Percentiles rank a stretch among this genome's conserved stretches.
phyloP scores from a whole-genome alignment of 139 green algal species.

The Micractinium sp. region DNA sequence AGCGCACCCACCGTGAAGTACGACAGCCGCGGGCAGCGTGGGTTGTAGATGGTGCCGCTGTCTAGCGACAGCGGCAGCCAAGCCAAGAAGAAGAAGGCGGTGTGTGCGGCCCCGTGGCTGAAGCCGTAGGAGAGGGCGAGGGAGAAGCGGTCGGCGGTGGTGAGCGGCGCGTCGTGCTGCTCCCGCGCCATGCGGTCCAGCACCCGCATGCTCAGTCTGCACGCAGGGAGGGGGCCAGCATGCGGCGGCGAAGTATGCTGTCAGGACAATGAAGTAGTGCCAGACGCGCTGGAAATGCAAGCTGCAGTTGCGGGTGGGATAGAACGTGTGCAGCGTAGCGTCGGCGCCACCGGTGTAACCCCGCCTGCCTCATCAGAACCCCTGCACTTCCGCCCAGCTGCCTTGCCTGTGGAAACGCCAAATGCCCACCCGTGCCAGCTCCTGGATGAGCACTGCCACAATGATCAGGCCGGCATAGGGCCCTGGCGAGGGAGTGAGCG shows the following conservation, averaged over 20 bases:
- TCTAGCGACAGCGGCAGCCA: conserved; percentile 53
- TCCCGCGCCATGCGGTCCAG: conserved; percentile 41
- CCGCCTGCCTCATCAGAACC: too few species aligned
- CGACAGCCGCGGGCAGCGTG: conserved; percentile 47
- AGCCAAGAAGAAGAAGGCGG: conserved; percentile 45
- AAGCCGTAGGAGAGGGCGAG: conserved; percentile 58
- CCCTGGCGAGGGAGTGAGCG: conserved; percentile 24
- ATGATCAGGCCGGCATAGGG: conserved; percentile 37
- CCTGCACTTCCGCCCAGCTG: not conserved
- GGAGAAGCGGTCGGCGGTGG: conserved; percentile 35
- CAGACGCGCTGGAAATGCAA: not conserved
- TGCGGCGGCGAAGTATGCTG: too few species aligned
- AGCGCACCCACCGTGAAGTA: conserved; percentile 43
- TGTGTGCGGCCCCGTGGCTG: conserved; percentile 47
- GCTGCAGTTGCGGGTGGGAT: not conserved
- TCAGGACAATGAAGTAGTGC: too few species aligned
- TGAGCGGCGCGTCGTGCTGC: conserved; percentile 23
- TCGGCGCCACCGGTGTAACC: not conserved
- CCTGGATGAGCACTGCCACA: conserved; percentile 54
- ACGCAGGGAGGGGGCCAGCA: not conserved
- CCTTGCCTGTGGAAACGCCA: conserved; percentile 50
- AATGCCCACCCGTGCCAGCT: conserved; percentile 37
- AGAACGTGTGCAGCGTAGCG: not conserved
- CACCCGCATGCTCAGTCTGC: conserved; percentile 21
- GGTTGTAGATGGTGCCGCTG: conserved; percentile 47